Evolutionary conservation across 2,329 filamentous ascomycete species (phyloP), one percentile per base, ranked within the genome.

Genomic region (Cytospora paraplurivora): DNA sequence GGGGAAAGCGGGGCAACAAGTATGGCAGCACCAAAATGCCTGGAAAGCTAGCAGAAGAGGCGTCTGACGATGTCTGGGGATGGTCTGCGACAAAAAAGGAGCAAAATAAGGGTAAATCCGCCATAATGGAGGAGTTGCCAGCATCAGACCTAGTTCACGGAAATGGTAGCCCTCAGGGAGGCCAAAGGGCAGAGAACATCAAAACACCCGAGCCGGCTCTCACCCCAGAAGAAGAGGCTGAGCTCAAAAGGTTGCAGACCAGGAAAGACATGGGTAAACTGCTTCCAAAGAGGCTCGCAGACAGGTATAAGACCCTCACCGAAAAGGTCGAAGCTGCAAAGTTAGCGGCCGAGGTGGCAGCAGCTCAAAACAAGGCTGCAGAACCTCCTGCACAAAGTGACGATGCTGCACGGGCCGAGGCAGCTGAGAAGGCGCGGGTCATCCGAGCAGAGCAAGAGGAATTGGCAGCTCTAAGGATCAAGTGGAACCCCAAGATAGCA

Each of bases 101-200:
- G 10, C 72, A 72, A 65, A 73, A 73, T 63, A 70, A 71, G 67
- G 70, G 67, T 21, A 69, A 69, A 12, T 57, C 62, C 11, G 69
- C 61, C 44, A 68, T 51, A 3, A 19, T 50, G 21, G 65, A 68
- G 35, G 66, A 67, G 11, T 65, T 66, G 15, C 50, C 65, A 3
- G 64, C 68, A 53, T 66, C 65, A 2, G 21, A 50, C 33, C 17
- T 32, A 17, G 3, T 19, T 11, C 33, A 33, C 6, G 65, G 66
- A 4, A 67, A 67, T 13, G 56, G 37, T n/a, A 33, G 34, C 4
- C 34, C 44, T 7, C 47, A 64, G 1, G 33, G 12, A n/a, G 50
- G 37, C 27, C 33, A 58, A 4, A 49, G 7, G 4, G 7, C 44
- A 27, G 47, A 21, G n/a, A 32, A 64, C 41, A 21, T 13, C 37